Conservation (phyloP, 805 yeast genomes). For the Geotrichum ghanense region DNA sequence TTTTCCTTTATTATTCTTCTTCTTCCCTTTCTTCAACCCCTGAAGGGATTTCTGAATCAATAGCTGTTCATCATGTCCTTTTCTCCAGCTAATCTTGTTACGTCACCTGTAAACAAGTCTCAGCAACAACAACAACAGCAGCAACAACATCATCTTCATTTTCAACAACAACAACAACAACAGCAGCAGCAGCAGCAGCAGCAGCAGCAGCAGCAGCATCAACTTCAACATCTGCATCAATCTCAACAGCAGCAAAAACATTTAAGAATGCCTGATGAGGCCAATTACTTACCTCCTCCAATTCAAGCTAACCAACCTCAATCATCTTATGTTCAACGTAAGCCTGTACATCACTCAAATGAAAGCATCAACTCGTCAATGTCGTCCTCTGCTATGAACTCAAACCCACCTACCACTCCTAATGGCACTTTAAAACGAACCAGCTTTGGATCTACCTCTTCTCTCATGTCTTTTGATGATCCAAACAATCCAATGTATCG, state of each 20-base stretch:
- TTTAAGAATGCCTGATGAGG: neutral
- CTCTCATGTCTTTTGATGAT: slow-evolving; percentile 2
- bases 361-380: neutral
- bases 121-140: neutral
- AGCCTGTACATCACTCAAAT: neutral
- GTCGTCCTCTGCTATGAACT: slow-evolving; percentile 3
- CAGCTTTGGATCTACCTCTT: slow-evolving; percentile 3
- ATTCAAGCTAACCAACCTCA: neutral
- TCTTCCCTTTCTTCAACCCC: neutral
- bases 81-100: neutral
- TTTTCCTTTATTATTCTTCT: neutral
- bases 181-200: slow-evolving; percentile 10
- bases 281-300: neutral
- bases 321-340: neutral
- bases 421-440: slow-evolving; percentile 2
- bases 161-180: neutral
- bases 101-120: neutral
- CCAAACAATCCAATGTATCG: neutral
- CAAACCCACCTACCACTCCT: neutral
- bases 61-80: neutral
- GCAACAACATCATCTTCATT: neutral
- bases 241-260: neutral
- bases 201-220: slow-evolving; percentile 2
- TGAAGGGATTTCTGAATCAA: neutral
- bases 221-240: neutral